Conservation (phyloP, 2,329 filamentous ascomycete genomes). For the Coniella vitis region DNA sequence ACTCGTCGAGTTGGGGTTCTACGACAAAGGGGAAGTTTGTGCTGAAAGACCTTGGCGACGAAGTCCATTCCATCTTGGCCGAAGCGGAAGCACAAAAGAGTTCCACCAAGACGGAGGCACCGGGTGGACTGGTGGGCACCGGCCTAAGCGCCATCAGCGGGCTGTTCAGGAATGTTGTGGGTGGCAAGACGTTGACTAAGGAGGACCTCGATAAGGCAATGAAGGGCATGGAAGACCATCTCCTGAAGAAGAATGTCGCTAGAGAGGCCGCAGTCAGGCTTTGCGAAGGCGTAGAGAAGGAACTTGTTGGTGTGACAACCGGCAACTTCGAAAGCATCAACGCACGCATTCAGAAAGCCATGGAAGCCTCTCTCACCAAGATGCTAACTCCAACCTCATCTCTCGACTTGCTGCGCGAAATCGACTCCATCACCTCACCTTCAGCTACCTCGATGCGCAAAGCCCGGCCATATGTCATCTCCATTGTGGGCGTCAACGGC, state of each 20-base stretch:
- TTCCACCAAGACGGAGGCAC: slow-evolving; percentile 36
- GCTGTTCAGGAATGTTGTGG: slow-evolving; percentile 89
- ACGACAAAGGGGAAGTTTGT: slow-evolving; percentile 91
- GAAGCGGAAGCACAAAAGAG: slow-evolving; percentile 63
- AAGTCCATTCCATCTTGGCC: slow-evolving; percentile 84
- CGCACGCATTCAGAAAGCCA: slow-evolving; percentile 73
- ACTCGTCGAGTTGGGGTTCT: slow-evolving; percentile 76
- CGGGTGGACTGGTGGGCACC: slow-evolving; percentile 66
- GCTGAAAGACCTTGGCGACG: slow-evolving; percentile 84
- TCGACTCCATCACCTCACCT: slow-evolving; percentile 68
- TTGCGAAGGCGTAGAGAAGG: slow-evolving; percentile 84
- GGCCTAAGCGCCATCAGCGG: slow-evolving; percentile 78
- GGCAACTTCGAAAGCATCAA: slow-evolving; percentile 86
- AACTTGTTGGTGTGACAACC: slow-evolving; percentile 85
- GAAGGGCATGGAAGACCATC: slow-evolving; percentile 92
- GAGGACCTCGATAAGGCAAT: slow-evolving; percentile 86
- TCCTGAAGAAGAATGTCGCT: slow-evolving; percentile 92
- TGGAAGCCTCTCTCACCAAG: slow-evolving; percentile 87
- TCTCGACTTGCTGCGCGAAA: slow-evolving; percentile 88
- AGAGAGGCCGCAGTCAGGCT: slow-evolving; percentile 87
- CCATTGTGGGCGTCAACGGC: slow-evolving; percentile 95
- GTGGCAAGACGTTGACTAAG: slow-evolving; percentile 85
- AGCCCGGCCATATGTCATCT: slow-evolving; percentile 87
- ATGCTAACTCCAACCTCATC: slow-evolving; percentile 95
- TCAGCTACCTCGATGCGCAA: slow-evolving; percentile 55